Evolutionary conservation across 495 filamentous ascomycete genomes (phyloP).

Genomic region (Podospora bellae-mahoneyi): DNA sequence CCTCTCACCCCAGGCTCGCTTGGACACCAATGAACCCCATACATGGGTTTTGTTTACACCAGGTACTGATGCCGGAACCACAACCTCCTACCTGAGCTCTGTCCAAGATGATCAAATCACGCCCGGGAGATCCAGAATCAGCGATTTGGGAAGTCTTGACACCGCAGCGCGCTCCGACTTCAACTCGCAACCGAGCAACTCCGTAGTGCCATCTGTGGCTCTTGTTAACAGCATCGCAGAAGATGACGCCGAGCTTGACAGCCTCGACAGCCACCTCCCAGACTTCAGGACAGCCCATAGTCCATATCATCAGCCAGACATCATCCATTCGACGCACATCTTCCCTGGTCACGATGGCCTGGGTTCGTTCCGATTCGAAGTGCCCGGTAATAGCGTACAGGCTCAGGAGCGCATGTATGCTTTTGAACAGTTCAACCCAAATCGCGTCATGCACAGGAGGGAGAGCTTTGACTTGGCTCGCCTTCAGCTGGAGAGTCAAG

Average conservation of each 20-base stretch:
- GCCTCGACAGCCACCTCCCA: constrained; percentile 83
- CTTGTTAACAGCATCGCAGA: constrained; percentile 57
- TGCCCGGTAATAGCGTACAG: constrained; percentile 39
- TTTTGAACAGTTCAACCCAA: constrained; percentile 77
- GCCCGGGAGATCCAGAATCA: constrained; percentile 68
- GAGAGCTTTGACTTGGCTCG: constrained; percentile 58
- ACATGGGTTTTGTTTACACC: constrained; percentile 98
- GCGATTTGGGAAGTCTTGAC: constrained; percentile 80
- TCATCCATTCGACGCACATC: constrained; percentile 50
- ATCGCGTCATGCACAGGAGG: constrained; percentile 60
- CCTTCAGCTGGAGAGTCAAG: constrained; percentile 56
- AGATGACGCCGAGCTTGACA: constrained; percentile 79
- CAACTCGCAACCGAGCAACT: constrained; percentile 39
- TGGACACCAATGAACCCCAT: constrained; percentile 62
- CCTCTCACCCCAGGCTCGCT: constrained; percentile 39
- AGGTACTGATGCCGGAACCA: constrained; percentile 57
- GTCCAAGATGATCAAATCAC: constrained; percentile 69
- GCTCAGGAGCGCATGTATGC: constrained; percentile 80
- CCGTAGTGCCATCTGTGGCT: constrained; percentile 42
- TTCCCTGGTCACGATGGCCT: constrained; percentile 90
- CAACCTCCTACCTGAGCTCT: constrained; percentile 67
- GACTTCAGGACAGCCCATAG: constrained; percentile 70
- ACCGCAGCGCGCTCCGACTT: constrained; percentile 54
- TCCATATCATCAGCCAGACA: constrained; percentile 39
- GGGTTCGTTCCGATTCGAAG: constrained; percentile 65